Percentiles rank a stretch among this genome's conserved stretches.
phyloP scores from a whole-genome alignment of 768 basidiomycete genomes.

The Suillus plorans region DNA sequence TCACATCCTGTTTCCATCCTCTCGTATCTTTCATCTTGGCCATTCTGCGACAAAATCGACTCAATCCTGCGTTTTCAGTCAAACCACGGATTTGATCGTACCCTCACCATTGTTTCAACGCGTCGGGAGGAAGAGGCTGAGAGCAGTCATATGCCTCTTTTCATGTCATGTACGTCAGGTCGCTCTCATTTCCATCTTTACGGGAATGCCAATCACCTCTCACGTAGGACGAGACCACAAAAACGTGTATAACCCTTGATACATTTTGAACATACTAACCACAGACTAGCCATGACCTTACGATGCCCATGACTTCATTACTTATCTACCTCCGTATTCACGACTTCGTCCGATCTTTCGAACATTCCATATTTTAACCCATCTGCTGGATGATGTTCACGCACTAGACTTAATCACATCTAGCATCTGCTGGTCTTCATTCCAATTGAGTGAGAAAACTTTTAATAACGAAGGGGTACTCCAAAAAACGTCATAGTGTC shows the following conservation, averaged over 20 bases:
- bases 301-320: neutral
- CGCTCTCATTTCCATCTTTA: neutral
- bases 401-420: slow-evolving; percentile 2
- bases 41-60: slow-evolving; percentile 6
- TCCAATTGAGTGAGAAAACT: neutral
- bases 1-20: neutral
- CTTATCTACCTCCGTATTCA: neutral
- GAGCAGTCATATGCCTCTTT: neutral
- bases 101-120: slow-evolving; percentile 55
- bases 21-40: slow-evolving; percentile 8
- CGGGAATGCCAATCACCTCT: neutral
- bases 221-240: neutral
- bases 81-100: slow-evolving; percentile 75
- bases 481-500: neutral
- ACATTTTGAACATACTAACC: neutral
- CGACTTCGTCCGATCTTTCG: neutral
- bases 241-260: neutral
- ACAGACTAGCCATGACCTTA: neutral
- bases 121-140: slow-evolving; percentile 52
- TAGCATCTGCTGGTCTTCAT: neutral
- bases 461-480: neutral
- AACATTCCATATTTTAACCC: neutral
- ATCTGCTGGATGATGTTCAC: neutral
- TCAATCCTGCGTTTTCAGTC: slow-evolving; percentile 39
- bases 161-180: neutral